A percentile compares a stretch with the other conserved stretches of the same genome.
Evolutionary conservation across 352 stramenopile species (phyloP).

Genomic region (Phytophthora pini): DNA sequence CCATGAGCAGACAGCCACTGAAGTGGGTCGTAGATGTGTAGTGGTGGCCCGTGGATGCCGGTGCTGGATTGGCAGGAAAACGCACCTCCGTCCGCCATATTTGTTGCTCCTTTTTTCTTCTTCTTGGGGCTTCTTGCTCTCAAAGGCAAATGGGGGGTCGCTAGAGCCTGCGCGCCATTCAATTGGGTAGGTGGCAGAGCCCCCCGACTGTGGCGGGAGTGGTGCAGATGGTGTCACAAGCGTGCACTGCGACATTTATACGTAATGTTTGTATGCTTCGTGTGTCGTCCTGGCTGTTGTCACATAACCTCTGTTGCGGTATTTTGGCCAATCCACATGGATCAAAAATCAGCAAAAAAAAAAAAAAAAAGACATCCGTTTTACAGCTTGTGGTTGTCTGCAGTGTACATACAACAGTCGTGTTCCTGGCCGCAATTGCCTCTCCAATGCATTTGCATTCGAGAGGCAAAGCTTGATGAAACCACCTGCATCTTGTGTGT

Average conservation of each 20-base stretch:
- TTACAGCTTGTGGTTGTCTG: not conserved
- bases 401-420: no score
- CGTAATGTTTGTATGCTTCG: no score
- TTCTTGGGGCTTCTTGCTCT: constrained; percentile 44
- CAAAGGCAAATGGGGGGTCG: constrained; percentile 45
- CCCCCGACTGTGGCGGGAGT: no score
- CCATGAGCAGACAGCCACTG: constrained; percentile 6
- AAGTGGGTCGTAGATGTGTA: no score
- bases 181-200: constrained; percentile 14
- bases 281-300: no score
- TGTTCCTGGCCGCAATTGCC: no score
- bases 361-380: constrained; percentile 1
- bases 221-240: no score
- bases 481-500: constrained; percentile 6
- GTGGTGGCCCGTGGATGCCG: not conserved
- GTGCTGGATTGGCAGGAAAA: not conserved
- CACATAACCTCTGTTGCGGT: no score
- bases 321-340: no score
- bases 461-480: not conserved
- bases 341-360: constrained; percentile 10
- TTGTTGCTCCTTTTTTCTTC: constrained; percentile 36
- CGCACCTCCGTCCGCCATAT: constrained; percentile 55
- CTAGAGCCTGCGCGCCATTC: constrained; percentile 30
- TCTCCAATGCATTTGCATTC: no score
- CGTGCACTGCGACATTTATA: no score